These are phyloP conservation scores for Ganoderma sinense DNA, from an alignment of 1,284 basidiomycete genomes.

Conservation along the genomic window DNA sequence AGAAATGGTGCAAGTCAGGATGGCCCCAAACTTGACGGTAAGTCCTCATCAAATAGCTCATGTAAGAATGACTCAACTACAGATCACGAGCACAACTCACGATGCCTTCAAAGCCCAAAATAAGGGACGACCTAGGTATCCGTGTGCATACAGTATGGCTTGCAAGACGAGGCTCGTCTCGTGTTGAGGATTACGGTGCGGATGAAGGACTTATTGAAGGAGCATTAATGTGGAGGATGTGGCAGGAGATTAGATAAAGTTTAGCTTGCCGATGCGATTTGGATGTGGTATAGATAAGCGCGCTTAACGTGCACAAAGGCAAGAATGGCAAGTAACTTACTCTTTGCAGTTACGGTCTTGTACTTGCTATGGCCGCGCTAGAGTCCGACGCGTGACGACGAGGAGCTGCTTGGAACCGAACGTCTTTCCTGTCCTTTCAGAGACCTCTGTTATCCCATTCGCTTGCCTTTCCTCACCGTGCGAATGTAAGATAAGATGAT, in stretches of 20 bases:
- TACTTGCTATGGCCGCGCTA: neutral
- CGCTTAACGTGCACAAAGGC: neutral
- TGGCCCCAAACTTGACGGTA: neutral
- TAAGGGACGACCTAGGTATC: neutral
- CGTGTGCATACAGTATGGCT: neutral
- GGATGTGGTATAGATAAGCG: neutral
- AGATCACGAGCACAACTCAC: neutral
- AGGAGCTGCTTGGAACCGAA: too few species aligned
- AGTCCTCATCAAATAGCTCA: neutral
- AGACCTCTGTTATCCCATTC: neutral
- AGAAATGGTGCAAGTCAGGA: neutral
- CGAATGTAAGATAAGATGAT: neutral
- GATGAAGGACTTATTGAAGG: neutral
- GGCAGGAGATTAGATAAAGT: conserved; percentile 4
- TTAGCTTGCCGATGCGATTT: neutral
- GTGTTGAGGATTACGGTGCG: neutral
- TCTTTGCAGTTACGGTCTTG: too few species aligned
- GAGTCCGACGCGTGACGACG: too few species aligned
- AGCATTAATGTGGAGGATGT: neutral
- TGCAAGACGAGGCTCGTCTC: too few species aligned
- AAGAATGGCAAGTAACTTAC: neutral
- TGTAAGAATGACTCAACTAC: conserved; percentile 1
- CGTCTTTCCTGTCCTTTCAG: neutral
- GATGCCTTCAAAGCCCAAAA: neutral
- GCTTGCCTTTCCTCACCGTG: neutral